Conservation (phyloP, 768 basidiomycete species). For the Baorangia bicolor region DNA sequence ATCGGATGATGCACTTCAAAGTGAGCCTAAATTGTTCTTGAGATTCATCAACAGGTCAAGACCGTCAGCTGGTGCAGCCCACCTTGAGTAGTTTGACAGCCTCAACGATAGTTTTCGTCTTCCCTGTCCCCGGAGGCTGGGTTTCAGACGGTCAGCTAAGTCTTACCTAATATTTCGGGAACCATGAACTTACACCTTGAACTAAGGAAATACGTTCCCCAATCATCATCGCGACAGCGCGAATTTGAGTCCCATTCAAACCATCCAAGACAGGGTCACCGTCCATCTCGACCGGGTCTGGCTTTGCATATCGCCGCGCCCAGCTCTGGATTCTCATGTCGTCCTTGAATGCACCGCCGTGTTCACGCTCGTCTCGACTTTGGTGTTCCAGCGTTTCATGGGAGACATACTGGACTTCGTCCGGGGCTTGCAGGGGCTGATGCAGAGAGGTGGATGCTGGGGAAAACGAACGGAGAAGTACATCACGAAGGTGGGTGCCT, state of each 20-base stretch:
- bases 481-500: slow-evolving; percentile 73
- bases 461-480: slow-evolving; percentile 60
- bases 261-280: slow-evolving; percentile 71
- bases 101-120: slow-evolving; percentile 91
- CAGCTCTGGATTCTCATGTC: slow-evolving; percentile 82
- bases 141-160: slow-evolving; percentile 3
- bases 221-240: slow-evolving; percentile 86
- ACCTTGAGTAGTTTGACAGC: slow-evolving; percentile 79
- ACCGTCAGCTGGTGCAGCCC: neutral
- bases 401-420: slow-evolving; percentile 38
- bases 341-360: slow-evolving; percentile 56
- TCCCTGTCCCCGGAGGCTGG: slow-evolving; percentile 90
- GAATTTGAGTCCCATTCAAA: slow-evolving; percentile 74
- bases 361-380: slow-evolving; percentile 22
- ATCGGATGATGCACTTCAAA: slow-evolving; percentile 83
- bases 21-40: slow-evolving; percentile 46
- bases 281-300: slow-evolving; percentile 62
- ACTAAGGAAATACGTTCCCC: slow-evolving; percentile 75
- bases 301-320: slow-evolving; percentile 63
- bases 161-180: neutral
- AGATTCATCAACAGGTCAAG: neutral
- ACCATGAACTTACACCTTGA: slow-evolving; percentile 67
- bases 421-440: slow-evolving; percentile 38
- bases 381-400: slow-evolving; percentile 40
- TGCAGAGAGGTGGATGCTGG: slow-evolving; percentile 24